Conservation (phyloP, 2,329 filamentous ascomycete genomes). For the Colletotrichum karsti region DNA sequence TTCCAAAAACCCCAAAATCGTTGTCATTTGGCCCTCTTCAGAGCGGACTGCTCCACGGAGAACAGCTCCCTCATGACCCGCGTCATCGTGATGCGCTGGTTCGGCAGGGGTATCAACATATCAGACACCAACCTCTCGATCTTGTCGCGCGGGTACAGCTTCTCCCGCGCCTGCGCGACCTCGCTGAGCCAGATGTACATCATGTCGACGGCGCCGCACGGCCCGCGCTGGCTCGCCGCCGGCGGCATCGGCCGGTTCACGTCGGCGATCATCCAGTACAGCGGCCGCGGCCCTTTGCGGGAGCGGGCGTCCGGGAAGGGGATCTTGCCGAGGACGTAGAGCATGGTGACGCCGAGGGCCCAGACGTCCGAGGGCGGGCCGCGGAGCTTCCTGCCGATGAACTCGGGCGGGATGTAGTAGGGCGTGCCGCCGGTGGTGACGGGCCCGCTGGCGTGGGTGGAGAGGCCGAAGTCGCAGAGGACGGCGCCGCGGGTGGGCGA, state of each 20-base stretch:
- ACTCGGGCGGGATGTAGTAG: conserved; percentile 70
- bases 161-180: conserved; percentile 56
- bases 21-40: conserved; percentile 17
- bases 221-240: conserved; percentile 35
- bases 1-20: background rate
- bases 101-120: conserved; percentile 62
- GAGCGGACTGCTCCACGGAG: conserved; percentile 16
- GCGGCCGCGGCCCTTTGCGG: conserved; percentile 48
- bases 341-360: conserved; percentile 68
- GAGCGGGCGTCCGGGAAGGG: conserved; percentile 62
- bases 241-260: conserved; percentile 54
- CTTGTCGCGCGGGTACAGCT: conserved; percentile 54
- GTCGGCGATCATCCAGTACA: conserved; percentile 68
- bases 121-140: conserved; percentile 61
- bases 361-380: conserved; percentile 66
- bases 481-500: conserved; percentile 66
- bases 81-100: conserved; percentile 63
- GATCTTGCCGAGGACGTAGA: conserved; percentile 66
- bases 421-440: conserved; percentile 65
- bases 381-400: conserved; percentile 62
- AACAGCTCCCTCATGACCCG: conserved; percentile 56
- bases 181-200: conserved; percentile 67
- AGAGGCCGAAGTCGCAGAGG: conserved; percentile 68
- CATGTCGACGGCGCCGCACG: conserved; percentile 50
- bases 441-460: conserved; percentile 54